A percentile compares a stretch with the other conserved stretches of the same genome.
phyloP scores from a whole-genome alignment of 108 stramenopile species.

The Nitzschia inconspicua region DNA sequence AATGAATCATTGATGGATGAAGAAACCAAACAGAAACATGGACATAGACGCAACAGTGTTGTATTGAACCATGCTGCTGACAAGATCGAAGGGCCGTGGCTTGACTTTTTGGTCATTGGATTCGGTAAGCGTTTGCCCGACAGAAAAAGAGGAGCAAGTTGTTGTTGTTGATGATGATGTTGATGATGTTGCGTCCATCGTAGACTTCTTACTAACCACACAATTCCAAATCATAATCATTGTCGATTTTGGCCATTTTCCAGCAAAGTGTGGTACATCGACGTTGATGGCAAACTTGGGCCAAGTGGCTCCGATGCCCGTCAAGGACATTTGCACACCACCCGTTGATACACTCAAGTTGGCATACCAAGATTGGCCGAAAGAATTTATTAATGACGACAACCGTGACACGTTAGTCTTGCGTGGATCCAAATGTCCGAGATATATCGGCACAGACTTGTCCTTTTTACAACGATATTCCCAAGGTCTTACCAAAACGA shows the following conservation, averaged over 20 bases:
- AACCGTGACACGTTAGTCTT: not conserved
- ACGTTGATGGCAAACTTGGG: slow-evolving; percentile 5
- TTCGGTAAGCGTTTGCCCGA: too few species aligned
- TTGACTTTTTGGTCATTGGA: slow-evolving; percentile 6
- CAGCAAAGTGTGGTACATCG: slow-evolving; percentile 15
- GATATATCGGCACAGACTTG: not conserved
- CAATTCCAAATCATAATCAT: too few species aligned
- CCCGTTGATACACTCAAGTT: not conserved
- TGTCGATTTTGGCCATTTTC: too few species aligned
- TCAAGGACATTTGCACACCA: slow-evolving; percentile 1
- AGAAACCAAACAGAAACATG: too few species aligned
- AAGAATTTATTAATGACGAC: too few species aligned
- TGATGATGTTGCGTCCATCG: too few species aligned
- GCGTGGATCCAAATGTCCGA: not conserved
- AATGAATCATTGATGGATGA: too few species aligned
- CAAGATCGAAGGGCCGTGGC: slow-evolving; percentile 3
- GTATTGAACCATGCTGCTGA: too few species aligned
- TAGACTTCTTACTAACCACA: too few species aligned
- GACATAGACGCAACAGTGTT: too few species aligned
- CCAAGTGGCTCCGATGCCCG: slow-evolving; percentile 2
- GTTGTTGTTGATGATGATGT: too few species aligned
- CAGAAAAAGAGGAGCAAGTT: too few species aligned
- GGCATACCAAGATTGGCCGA: slow-evolving; percentile 4
- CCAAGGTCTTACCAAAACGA: slow-evolving; percentile 12
- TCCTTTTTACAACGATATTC: not conserved